A percentile compares a stretch with the other conserved stretches of the same genome.
Evolutionary conservation across 768 basidiomycete species (phyloP).

Genomic region (Gloeostereum incarnatum): DNA sequence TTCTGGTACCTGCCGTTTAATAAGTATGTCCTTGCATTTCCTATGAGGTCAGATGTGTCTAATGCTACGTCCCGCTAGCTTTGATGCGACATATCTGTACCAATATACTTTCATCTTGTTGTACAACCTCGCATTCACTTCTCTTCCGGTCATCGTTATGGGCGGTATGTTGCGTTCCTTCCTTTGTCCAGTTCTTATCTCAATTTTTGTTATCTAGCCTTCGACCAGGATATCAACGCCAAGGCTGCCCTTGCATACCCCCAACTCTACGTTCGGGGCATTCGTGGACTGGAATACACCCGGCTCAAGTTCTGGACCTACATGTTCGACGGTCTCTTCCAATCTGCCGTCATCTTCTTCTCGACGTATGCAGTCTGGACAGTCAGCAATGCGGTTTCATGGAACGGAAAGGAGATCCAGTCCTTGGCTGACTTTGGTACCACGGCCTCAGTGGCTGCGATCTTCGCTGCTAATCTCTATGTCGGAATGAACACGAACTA

Average conservation of each 20-base stretch:
- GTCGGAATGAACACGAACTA: slow-evolving; percentile 88
- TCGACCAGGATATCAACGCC: slow-evolving; percentile 93
- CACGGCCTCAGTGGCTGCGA: slow-evolving; percentile 80
- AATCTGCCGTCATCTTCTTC: slow-evolving; percentile 81
- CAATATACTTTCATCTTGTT: slow-evolving; percentile 91
- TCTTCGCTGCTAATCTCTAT: slow-evolving; percentile 81
- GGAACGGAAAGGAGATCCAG: slow-evolving; percentile 74
- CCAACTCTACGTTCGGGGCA: slow-evolving; percentile 92
- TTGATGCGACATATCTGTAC: slow-evolving; percentile 91
- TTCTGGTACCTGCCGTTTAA: slow-evolving; percentile 94
- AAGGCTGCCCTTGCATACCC: slow-evolving; percentile 88
- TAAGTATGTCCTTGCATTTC: slow-evolving; percentile 35
- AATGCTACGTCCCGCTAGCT: slow-evolving; percentile 42
- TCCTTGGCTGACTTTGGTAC: slow-evolving; percentile 87
- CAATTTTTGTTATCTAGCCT: slow-evolving; percentile 41
- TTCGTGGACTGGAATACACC: slow-evolving; percentile 90
- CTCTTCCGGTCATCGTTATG: slow-evolving; percentile 82
- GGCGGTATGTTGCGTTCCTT: slow-evolving; percentile 49
- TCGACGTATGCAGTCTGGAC: slow-evolving; percentile 75
- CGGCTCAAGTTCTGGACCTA: slow-evolving; percentile 88
- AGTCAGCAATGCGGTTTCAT: slow-evolving; percentile 53
- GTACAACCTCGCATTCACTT: slow-evolving; percentile 90
- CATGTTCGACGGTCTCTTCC: slow-evolving; percentile 92
- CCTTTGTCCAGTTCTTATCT: slow-evolving; percentile 6
- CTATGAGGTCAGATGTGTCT: slow-evolving; percentile 7